Percentiles rank a stretch among this genome's conserved stretches.
phyloP scores from a whole-genome alignment of 805 yeast species.

The Osmozyma mogii region DNA sequence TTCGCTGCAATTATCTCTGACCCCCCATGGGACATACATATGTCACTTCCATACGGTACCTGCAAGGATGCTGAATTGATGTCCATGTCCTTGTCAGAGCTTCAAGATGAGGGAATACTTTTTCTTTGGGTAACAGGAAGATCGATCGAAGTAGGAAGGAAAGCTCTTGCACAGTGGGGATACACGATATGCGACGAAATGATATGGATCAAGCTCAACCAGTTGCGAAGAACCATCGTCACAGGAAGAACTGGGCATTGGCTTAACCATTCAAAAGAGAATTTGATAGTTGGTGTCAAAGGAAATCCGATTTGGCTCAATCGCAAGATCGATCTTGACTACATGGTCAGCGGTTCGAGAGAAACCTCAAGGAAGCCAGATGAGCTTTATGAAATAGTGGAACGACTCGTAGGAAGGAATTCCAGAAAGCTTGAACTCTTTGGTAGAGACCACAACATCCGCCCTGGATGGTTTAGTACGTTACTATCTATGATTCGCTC shows the following conservation, averaged over 20 bases:
- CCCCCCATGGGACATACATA: slow-evolving; percentile 96
- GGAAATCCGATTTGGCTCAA: slow-evolving; percentile 73
- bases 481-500: no score
- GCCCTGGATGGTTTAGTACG: slow-evolving; percentile 82
- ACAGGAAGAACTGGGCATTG: slow-evolving; percentile 97
- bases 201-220: slow-evolving; percentile 88
- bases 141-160: slow-evolving; percentile 81
- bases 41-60: slow-evolving; percentile 72
- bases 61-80: slow-evolving; percentile 71
- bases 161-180: slow-evolving; percentile 75
- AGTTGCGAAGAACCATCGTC: slow-evolving; percentile 77
- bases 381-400: slow-evolving; percentile 78
- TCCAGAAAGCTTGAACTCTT: slow-evolving; percentile 81
- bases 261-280: slow-evolving; percentile 94
- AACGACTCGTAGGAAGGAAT: slow-evolving; percentile 70
- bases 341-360: slow-evolving; percentile 74
- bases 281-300: slow-evolving; percentile 74
- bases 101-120: slow-evolving; percentile 80
- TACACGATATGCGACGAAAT: slow-evolving; percentile 70
- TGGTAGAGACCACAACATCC: slow-evolving; percentile 77
- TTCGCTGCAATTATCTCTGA: slow-evolving; percentile 83
- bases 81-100: slow-evolving; percentile 51
- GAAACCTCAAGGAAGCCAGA: slow-evolving; percentile 91
- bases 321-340: slow-evolving; percentile 60
- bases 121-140: slow-evolving; percentile 94